phyloP scores from a whole-genome alignment of 140 eudicot species.

The Cichorium intybus region DNA sequence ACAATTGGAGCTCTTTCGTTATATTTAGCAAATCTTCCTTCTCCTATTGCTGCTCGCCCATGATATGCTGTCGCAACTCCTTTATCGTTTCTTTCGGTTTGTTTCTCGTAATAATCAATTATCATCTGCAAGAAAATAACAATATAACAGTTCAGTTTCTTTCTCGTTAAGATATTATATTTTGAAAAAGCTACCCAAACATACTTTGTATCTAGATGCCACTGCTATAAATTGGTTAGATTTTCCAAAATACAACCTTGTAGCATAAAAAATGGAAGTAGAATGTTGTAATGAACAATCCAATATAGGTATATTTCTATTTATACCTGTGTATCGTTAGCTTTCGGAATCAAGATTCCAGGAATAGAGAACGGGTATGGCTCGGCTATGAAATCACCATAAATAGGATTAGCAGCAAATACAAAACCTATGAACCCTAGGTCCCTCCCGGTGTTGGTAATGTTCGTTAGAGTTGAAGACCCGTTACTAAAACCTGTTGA shows the following conservation, averaged over 20 bases:
- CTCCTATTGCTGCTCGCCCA: conserved; percentile 77
- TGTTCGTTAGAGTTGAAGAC: conserved; percentile 53
- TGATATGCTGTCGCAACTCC: conserved; percentile 43
- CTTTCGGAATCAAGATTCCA: conserved; percentile 80
- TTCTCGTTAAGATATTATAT: no score
- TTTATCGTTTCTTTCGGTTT: conserved; percentile 47
- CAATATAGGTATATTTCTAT: neutral
- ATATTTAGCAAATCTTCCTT: conserved; percentile 73
- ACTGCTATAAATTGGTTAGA: no score
- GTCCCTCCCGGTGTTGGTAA: conserved; percentile 52
- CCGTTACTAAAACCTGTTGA: conserved; percentile 75
- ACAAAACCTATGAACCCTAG: conserved; percentile 71
- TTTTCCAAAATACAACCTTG: neutral
- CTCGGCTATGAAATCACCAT: conserved; percentile 83
- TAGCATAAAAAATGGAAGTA: neutral
- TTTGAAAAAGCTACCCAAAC: no score
- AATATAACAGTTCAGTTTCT: neutral
- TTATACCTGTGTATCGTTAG: conserved; percentile 52
- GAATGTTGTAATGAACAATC: neutral
- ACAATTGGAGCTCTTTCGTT: conserved; percentile 61
- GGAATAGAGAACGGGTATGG: conserved; percentile 83
- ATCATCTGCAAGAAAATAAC: conserved; percentile 34
- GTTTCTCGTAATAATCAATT: conserved; percentile 60
- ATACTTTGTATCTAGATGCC: no score
- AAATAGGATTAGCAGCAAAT: conserved; percentile 67